phyloP scores from a whole-genome alignment of 768 basidiomycete genomes.

The Leucocoprinus leucothites region DNA sequence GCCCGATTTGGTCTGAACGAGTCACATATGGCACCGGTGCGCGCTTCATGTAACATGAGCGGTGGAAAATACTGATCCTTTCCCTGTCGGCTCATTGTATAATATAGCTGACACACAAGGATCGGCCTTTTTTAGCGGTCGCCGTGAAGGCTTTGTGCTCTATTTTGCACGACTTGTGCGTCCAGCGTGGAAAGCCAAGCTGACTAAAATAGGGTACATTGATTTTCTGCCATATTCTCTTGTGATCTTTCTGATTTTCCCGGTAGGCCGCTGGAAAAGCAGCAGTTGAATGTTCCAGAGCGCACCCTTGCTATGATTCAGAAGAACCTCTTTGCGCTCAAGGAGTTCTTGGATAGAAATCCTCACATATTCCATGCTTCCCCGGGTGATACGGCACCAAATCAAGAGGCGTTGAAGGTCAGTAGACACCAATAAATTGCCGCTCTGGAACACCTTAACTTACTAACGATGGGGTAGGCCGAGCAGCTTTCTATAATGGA shows the following conservation, averaged over 20 bases:
- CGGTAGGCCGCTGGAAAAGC: constrained; percentile 30
- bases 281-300: constrained; percentile 65
- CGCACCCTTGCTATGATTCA: constrained; percentile 65
- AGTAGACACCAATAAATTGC: constrained; percentile 12
- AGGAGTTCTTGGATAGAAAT: constrained; percentile 76
- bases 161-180: constrained; percentile 84
- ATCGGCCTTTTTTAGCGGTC: constrained; percentile 78
- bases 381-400: constrained; percentile 63
- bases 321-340: constrained; percentile 74
- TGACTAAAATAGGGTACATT: constrained; percentile 60
- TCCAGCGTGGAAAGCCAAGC: constrained; percentile 82
- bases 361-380: constrained; percentile 82
- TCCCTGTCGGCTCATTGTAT: not conserved
- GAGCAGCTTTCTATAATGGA: constrained; percentile 84
- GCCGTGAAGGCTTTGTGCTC: constrained; percentile 83
- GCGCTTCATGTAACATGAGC: constrained; percentile 15
- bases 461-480: constrained; percentile 40
- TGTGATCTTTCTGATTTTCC: not conserved
- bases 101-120: constrained; percentile 61
- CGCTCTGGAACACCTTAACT: not conserved
- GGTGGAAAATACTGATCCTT: not conserved
- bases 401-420: constrained; percentile 89
- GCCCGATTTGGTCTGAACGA: constrained; percentile 79
- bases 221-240: not conserved
- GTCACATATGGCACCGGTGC: constrained; percentile 73